Conservation (phyloP, 2,329 filamentous ascomycete genomes). For the Dothideomycetidae sp. region DNA sequence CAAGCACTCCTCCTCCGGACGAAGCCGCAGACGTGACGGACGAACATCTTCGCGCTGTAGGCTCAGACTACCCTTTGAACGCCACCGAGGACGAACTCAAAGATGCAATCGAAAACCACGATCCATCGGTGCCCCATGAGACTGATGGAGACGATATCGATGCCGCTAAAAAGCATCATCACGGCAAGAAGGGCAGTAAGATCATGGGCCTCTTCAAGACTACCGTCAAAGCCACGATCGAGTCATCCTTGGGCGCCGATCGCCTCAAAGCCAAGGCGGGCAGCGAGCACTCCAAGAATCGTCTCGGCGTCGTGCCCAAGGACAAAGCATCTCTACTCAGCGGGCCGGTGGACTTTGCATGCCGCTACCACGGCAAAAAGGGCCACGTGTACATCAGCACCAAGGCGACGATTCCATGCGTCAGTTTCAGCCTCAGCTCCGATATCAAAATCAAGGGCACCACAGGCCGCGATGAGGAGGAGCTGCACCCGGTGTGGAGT, state of each 20-base stretch:
- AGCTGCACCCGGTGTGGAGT: conserved; percentile 49
- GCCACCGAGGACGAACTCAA: conserved; percentile 53
- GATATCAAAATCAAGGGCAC: conserved; percentile 28
- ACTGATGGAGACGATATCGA: conserved; percentile 41
- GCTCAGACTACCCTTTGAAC: conserved; percentile 42
- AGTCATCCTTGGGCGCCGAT: conserved; percentile 57
- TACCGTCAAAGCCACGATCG: conserved; percentile 56
- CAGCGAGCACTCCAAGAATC: conserved; percentile 50
- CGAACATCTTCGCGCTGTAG: conserved; percentile 36
- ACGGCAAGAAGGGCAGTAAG: conserved; percentile 34
- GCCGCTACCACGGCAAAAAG: conserved; percentile 53
- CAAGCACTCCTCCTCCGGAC: conserved; percentile 32
- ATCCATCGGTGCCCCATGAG: conserved; percentile 32
- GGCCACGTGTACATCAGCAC: conserved; percentile 59
- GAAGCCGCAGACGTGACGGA: conserved; percentile 36
- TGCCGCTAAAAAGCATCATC: conserved; percentile 32
- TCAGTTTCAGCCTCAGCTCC: conserved; percentile 48
- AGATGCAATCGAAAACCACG: conserved; percentile 37
- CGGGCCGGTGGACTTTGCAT: conserved; percentile 66
- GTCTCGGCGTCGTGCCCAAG: conserved; percentile 53
- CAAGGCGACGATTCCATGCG: conserved; percentile 50
- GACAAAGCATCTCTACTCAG: conserved; percentile 28
- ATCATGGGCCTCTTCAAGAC: conserved; percentile 54
- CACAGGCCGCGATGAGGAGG: conserved; percentile 34
- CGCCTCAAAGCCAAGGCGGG: conserved; percentile 51